Percentiles rank a stretch among this genome's conserved stretches.
Conservation (phyloP, 2,329 filamentous ascomycete species). For the Verticillium tricorpus region DNA sequence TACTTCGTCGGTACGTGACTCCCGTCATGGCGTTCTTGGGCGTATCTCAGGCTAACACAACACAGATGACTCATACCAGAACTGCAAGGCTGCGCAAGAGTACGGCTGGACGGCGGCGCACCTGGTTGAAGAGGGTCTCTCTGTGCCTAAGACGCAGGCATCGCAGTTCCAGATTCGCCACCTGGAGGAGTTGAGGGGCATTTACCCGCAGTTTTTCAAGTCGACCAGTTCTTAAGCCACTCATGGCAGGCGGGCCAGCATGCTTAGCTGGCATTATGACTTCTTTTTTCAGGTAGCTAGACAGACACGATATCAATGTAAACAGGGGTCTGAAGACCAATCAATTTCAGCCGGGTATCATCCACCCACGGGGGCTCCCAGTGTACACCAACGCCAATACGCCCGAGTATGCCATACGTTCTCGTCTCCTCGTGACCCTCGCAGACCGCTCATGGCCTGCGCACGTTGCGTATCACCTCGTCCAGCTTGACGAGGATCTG, state of each 20-base stretch:
- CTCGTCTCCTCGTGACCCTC: not conserved
- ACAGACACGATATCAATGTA: not conserved
- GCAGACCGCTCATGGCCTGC: slow-evolving; percentile 46
- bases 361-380: not conserved
- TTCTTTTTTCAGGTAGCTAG: not conserved
- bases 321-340: not conserved
- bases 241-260: not conserved
- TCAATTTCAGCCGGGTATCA: not conserved
- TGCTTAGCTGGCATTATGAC: not conserved
- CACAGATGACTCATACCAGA: slow-evolving; percentile 79
- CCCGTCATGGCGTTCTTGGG: not conserved
- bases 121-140: slow-evolving; percentile 72
- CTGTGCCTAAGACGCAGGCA: slow-evolving; percentile 57
- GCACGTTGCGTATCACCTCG: slow-evolving; percentile 54
- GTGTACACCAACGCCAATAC: not conserved
- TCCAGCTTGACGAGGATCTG: slow-evolving; percentile 57
- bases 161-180: slow-evolving; percentile 71
- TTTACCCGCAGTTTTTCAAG: slow-evolving; percentile 88
- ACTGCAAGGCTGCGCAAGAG: slow-evolving; percentile 71
- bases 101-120: slow-evolving; percentile 86
- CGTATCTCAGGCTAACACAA: slow-evolving; percentile 2
- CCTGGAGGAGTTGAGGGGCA: slow-evolving; percentile 67
- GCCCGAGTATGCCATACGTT: not conserved
- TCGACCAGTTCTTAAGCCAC: slow-evolving; percentile 16
- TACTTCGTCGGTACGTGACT: slow-evolving; percentile 80